phyloP scores from a whole-genome alignment of 495 filamentous ascomycete genomes.

The Pyrenopolyporus hunteri region DNA sequence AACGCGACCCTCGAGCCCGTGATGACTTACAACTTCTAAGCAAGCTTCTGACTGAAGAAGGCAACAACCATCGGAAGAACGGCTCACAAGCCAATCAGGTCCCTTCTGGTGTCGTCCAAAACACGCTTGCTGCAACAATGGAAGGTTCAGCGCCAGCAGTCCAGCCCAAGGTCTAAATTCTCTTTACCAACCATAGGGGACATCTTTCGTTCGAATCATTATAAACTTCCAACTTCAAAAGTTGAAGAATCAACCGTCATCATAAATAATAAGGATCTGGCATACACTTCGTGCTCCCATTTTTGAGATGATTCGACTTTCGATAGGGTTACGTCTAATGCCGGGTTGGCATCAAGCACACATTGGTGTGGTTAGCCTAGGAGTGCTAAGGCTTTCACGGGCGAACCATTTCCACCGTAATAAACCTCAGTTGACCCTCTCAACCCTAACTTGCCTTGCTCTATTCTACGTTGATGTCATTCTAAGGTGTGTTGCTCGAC shows the following conservation, averaged over 20 bases:
- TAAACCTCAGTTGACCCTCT: constrained; percentile 12
- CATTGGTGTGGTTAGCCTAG: background rate
- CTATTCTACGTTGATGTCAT: background rate
- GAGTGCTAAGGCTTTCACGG: background rate
- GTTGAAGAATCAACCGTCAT: background rate
- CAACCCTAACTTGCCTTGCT: background rate
- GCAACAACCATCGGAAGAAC: constrained; percentile 37
- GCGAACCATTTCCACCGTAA: constrained; percentile 10
- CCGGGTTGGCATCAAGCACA: constrained; percentile 1
- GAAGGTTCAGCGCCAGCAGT: constrained; percentile 16
- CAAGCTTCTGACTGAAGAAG: constrained; percentile 51
- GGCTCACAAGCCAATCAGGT: constrained; percentile 24
- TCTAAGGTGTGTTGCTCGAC: background rate
- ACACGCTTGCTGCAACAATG: constrained; percentile 36
- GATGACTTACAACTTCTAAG: constrained; percentile 57
- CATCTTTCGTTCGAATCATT: constrained; percentile 2
- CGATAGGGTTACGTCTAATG: background rate
- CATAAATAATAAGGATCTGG: background rate
- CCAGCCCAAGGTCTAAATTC: constrained; percentile 28
- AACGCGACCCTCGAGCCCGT: constrained; percentile 55
- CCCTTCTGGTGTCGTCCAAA: constrained; percentile 36
- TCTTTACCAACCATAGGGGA: background rate
- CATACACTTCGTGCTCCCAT: background rate
- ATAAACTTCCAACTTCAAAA: background rate
- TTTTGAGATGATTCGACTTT: constrained; percentile 12